Base-by-base conservation (phyloP, 306 rosid species). In the Pyrus bretschneideri region DNA sequence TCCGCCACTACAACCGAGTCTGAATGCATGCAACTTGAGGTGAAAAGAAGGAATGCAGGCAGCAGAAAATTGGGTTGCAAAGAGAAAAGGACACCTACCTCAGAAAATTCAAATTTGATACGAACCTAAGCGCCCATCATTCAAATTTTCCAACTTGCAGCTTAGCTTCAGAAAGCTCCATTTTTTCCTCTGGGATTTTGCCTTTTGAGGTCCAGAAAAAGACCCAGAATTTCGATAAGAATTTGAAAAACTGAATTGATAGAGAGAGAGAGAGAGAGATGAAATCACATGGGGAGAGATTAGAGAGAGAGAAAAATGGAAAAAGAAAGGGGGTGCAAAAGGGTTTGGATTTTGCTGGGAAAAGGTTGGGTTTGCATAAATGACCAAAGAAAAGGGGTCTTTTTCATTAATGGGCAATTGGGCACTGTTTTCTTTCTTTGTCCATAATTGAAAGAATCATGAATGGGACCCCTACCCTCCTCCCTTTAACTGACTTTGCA, bases 251-350 rank as follows among this genome's bases (percentile, higher is more conserved):
- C 0, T 23, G 29, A 30, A 72, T 62, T 67, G 76, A 69, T 13
- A 74, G 74, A 27, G 54, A 25, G 27, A 25, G 25, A 25, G 25
- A 25, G 25, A 25, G 25, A 61, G 72, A 72, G 70, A 74, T 11
- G 71, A 64, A 70, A 70, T 80, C 83, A 87, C 89, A 81, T 86
- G 86, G 83, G 76, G 69, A n/a, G 40, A 44, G 71, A 7, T 30
- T 30, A 10, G 42, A 63, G 31, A 13, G 38, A 30, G 38, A 30
- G 62, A 67, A 30, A 70, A 45, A 72, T 70, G 68, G 78, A 74
- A 78, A 79, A 70, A 81, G 66, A 72, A 76, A 71, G 75, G 31
- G 70, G 76, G 54, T 15, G 22, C 69, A 61, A 35, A n/a, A 80
- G 79, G 86, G 69, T 67, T 49, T 49, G 21, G 55, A 67, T 60